Base-by-base conservation (phyloP, 352 stramenopile genomes). In the Phytophthora foliorum region DNA sequence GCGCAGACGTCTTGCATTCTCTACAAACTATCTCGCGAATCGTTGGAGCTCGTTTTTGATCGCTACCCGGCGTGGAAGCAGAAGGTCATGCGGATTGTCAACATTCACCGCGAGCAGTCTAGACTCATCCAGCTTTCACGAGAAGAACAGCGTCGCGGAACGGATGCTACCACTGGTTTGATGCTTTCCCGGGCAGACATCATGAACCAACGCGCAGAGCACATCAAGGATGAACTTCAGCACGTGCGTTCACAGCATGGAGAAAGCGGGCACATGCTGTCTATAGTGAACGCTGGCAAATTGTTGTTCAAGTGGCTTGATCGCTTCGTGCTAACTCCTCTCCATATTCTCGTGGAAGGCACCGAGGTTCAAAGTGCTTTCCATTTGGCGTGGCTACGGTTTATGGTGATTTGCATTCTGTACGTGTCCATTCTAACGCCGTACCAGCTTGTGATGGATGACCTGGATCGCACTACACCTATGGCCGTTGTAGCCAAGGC, bases 21-120 rank as follows among this genome's bases (percentile, higher is more conserved):
- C 7, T 91, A 90, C 68, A 72, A 61, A 14, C 53, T 92, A 0
- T 92, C 84, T 4, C 73, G 82, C 2, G 31, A 83, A 11, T 90
- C 84, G 25, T 70, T 92, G 1, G 81, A 93, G 38, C 57, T 88
- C 6, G 82, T 91, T 0, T 93, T 93, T 59, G 75, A 88, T 17
- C 72, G 81, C 4, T 90, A 93, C 27, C 84, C 81, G 2, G 68
- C 80, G 13, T 91, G 82, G 86, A 92, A 92, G 32, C 44, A 77
- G 5, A 92, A 85, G 51, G 86, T 92, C 0, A 67, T 92, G 42
- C 72, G 78, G 2, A 90, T 94, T 31, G 78, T 84, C 16, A 87
- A 68, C 5, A 74, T 91, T 19, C 72, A 92, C 32, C 60, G 81
- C 52, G 74, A 91, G 56, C 73, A 86, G 57, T 59, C 78, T n/a